These are phyloP conservation scores for Penicillium robsamsonii DNA, from an alignment of 495 filamentous ascomycete genomes.

Conservation along the genomic window DNA sequence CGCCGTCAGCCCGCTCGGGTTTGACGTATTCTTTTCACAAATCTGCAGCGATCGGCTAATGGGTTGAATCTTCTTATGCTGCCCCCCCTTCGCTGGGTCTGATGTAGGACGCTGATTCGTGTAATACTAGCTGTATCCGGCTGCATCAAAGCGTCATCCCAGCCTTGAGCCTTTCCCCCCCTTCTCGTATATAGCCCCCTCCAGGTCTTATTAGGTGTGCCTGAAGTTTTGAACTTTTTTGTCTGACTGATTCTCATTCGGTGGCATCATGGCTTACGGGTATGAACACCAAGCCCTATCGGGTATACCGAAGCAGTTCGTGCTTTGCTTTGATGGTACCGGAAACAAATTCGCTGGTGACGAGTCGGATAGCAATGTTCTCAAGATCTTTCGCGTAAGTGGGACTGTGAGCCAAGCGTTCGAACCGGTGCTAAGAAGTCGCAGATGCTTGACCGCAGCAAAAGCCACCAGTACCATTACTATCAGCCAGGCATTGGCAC, in stretches of 20 bases:
- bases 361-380: slow-evolving; percentile 80
- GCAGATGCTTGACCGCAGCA: slow-evolving; percentile 55
- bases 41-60: slow-evolving; percentile 31
- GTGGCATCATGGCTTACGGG: slow-evolving; percentile 16
- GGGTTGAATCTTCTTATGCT: slow-evolving; percentile 17
- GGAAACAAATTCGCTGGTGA: slow-evolving; percentile 84
- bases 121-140: background rate
- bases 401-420: slow-evolving; percentile 1
- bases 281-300: slow-evolving; percentile 15
- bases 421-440: background rate
- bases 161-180: background rate
- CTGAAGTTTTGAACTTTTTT: background rate
- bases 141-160: slow-evolving; percentile 7
- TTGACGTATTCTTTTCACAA: slow-evolving; percentile 27
- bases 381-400: slow-evolving; percentile 73
- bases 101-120: slow-evolving; percentile 8
- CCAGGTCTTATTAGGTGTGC: background rate
- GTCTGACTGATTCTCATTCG: background rate
- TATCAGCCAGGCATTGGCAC: slow-evolving; percentile 76
- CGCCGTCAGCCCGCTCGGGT: slow-evolving; percentile 15
- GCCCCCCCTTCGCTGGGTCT: slow-evolving; percentile 7
- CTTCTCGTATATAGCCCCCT: slow-evolving; percentile 7
- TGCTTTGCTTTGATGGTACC: slow-evolving; percentile 88
- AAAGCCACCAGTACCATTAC: slow-evolving; percentile 46
- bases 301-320: slow-evolving; percentile 51